Evolutionary conservation across 352 stramenopile genomes (phyloP).

Genomic region (Phytophthora multivora): DNA sequence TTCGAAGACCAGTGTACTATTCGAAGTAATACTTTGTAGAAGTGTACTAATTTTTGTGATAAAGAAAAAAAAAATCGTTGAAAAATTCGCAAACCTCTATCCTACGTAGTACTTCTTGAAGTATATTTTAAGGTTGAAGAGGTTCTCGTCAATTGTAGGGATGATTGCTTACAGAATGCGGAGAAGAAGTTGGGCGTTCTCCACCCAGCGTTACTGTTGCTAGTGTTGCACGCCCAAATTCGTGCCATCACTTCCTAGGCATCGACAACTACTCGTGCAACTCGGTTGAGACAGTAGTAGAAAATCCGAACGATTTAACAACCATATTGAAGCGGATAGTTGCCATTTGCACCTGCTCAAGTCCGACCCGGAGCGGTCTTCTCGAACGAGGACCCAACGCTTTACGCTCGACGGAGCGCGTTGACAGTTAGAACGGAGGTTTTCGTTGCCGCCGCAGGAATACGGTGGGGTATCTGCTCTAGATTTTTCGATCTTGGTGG

Average conservation of each 20-base stretch:
- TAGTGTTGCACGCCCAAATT: not conserved
- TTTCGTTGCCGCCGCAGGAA: not conserved
- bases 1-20: no score
- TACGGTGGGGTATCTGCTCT: conserved; percentile 9
- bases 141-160: no score
- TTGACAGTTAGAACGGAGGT: not conserved
- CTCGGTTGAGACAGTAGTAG: conserved; percentile 3
- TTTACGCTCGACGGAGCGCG: not conserved
- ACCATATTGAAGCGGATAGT: conserved; percentile 24
- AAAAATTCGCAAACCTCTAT: no score
- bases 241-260: conserved; percentile 3
- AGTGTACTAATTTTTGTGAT: no score
- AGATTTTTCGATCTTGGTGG: conserved; percentile 27
- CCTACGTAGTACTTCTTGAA: no score
- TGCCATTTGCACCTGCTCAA: conserved; percentile 1
- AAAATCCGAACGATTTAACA: conserved; percentile 17
- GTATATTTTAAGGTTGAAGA: no score
- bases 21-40: no score
- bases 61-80: no score
- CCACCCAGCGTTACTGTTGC: conserved; percentile 11
- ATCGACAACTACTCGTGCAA: conserved; percentile 4
- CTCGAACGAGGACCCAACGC: not conserved
- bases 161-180: no score
- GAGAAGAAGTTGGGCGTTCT: not conserved
- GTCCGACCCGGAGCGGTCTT: not conserved